Base-by-base conservation (phyloP, 768 basidiomycete species). In the Lactifluus piperatus region DNA sequence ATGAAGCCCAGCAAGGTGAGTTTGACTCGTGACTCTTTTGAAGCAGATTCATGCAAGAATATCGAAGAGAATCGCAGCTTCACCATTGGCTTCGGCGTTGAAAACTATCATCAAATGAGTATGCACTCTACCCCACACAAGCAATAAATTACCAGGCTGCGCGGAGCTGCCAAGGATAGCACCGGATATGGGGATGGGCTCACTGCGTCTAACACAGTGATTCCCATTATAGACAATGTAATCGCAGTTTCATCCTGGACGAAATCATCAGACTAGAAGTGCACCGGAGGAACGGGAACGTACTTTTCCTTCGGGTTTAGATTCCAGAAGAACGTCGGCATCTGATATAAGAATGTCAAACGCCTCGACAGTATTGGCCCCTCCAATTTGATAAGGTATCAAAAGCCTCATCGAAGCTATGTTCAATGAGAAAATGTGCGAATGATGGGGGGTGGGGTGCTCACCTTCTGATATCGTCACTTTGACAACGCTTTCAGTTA, bases 21-120 rank as follows among this genome's bases (percentile, higher is more conserved):
- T 60, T 81, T 82, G 61, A 95, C 70, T 55, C 78, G 78, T 1
- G 90, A 91, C 69, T 93, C 88, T 73, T 95, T 94, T n/a, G 80
- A 76, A 1, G 74, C 76, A 0, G 84, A 80, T 56, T 78, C 81
- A 2, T 83, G 78, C 13, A 84, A 74, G 2, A 77, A 71, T 2
- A 82, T 67, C 0, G 93, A 92, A 10, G 77, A 77, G 66, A 93
- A 82, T n/a, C 80, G 77, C 18, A 87, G 70, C 58, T 85, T 83
- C 48, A 90, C 51, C 24, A 84, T 68, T 3, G 85, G 77, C 51
- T 73, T 78, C 10, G 80, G 71, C 18, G 73, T 60, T 1, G 65
- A 62, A 27, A 57, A 51, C 71, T 72, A 55, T 10, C 4, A 48
- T 29, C 22, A 36, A 16, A 32, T 56, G 34, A 62, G 56, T 54